Evolutionary conservation across 225 moss, liverwort and hornwort species (phyloP).

Genomic region (Pseudisothecium myosuroides): DNA sequence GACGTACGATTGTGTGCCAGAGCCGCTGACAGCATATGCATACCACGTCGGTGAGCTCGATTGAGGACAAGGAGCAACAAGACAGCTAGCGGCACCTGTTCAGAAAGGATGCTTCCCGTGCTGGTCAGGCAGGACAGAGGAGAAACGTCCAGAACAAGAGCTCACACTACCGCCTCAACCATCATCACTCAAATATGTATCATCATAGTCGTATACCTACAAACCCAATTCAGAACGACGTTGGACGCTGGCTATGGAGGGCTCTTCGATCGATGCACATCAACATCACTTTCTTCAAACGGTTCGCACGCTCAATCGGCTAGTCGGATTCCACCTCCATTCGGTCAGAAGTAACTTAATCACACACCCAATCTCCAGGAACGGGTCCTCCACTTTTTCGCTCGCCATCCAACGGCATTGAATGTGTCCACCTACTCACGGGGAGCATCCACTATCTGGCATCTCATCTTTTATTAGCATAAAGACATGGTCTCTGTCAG

Average conservation of each 20-base stretch:
- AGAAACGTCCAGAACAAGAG: not conserved
- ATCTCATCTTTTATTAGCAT: not conserved
- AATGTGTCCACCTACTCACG: not conserved
- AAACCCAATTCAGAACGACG: not conserved
- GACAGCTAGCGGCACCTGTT: not conserved
- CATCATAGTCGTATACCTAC: not conserved
- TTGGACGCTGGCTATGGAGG: slow-evolving; percentile 1
- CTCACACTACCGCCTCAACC: not conserved
- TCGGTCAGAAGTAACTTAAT: not conserved
- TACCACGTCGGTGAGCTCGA: not conserved
- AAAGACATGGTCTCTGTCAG: slow-evolving; percentile 1
- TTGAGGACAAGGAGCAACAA: not conserved
- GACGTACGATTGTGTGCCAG: not conserved
- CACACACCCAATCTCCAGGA: not conserved
- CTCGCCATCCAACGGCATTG: slow-evolving; percentile 15
- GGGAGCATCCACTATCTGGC: not conserved
- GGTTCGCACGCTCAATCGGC: not conserved
- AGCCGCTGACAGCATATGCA: not conserved
- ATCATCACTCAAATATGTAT: slow-evolving; percentile 12
- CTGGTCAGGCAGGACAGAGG: not conserved
- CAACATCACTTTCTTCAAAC: slow-evolving; percentile 9
- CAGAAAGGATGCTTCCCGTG: not conserved
- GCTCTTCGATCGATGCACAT: slow-evolving; percentile 2
- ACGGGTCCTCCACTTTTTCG: slow-evolving; percentile 5
- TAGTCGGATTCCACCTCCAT: slow-evolving; percentile 5